Evolutionary conservation across 2,329 filamentous ascomycete genomes (phyloP), one percentile per base, ranked within the genome.

Genomic region (Pestalotiopsis sp.): DNA sequence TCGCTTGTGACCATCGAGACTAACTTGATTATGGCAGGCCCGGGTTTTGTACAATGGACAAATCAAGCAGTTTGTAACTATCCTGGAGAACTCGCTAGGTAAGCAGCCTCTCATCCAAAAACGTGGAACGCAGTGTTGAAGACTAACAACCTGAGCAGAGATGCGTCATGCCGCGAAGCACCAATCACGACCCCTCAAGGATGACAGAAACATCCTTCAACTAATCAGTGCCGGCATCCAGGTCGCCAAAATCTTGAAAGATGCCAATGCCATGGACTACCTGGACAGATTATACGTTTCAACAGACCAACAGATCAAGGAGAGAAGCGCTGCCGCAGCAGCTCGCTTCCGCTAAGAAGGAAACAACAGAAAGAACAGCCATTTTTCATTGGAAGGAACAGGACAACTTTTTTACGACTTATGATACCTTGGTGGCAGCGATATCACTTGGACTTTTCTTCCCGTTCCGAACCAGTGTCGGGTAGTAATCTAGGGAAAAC

Each of bases 61-160:
- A 82, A 97, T 97, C 82, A 96, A 95, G 82, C 93, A 96, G 80
- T 90, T 97, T 80, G 92, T 96, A 72, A 96, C 93, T 57, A 92
- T 96, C 38, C 83, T 97, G 75, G 93, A 97, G 78, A 97, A 96
- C 81, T 95, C 92, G 62, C 84, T 97, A 76, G 93, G 95, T 83
- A 95, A 95, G 66, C 38, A 45, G 17, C 41, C 13, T 20, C 31
- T 2, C 31, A 36, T 27, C 56, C 41, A 25, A 45, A 5, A 45
- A 9, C n/a, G 9, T 6, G 1, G 12, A 58, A 17, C 4, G 12
- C 27, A 38, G n/a, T 13, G 2, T 23, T 4, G 17, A 2, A 20
- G 17, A 39, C 65, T 66, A n/a, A 66, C 49, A n/a, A 36, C 17
- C 3, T n/a, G 11, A 58, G 17, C 39, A 67, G 62, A 64, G 39